Evolutionary conservation across 768 basidiomycete species (phyloP).

Genomic region (Coprinopsis marcescibilis): DNA sequence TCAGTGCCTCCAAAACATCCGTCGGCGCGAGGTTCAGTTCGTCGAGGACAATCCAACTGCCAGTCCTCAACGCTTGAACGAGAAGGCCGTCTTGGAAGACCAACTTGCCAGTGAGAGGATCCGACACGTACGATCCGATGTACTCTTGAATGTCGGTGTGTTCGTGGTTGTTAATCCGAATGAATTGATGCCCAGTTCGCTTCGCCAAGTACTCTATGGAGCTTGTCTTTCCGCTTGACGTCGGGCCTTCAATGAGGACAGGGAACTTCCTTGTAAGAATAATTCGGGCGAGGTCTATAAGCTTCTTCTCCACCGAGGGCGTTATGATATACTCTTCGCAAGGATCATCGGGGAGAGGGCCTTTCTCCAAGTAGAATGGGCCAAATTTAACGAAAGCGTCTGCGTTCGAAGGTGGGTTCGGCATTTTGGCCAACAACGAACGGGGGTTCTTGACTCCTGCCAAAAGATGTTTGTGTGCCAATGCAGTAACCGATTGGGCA

Average conservation of each 20-base stretch:
- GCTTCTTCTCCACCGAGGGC: conserved; percentile 88
- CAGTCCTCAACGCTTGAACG: conserved; percentile 83
- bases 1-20: conserved; percentile 95
- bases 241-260: conserved; percentile 95
- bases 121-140: conserved; percentile 92
- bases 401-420: conserved; percentile 43
- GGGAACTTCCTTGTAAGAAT: conserved; percentile 86
- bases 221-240: conserved; percentile 96
- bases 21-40: conserved; percentile 97
- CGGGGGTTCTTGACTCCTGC: conserved; percentile 72
- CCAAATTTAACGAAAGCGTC: conserved; percentile 78
- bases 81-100: conserved; percentile 93
- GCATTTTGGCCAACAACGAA: conserved; percentile 69
- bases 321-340: conserved; percentile 90
- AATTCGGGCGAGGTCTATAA: conserved; percentile 92
- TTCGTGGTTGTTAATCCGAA: conserved; percentile 99
- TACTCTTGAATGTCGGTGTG: conserved; percentile 99
- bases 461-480: conserved; percentile 77
- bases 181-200: conserved; percentile 89
- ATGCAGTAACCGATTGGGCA: conserved; percentile 52
- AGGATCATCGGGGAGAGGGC: conserved; percentile 56
- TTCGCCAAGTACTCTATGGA: conserved; percentile 93
- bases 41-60: conserved; percentile 97
- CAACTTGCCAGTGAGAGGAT: conserved; percentile 87
- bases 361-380: conserved; percentile 85